Conservation (phyloP, 768 basidiomycete genomes). For the Termitomyces sp. region DNA sequence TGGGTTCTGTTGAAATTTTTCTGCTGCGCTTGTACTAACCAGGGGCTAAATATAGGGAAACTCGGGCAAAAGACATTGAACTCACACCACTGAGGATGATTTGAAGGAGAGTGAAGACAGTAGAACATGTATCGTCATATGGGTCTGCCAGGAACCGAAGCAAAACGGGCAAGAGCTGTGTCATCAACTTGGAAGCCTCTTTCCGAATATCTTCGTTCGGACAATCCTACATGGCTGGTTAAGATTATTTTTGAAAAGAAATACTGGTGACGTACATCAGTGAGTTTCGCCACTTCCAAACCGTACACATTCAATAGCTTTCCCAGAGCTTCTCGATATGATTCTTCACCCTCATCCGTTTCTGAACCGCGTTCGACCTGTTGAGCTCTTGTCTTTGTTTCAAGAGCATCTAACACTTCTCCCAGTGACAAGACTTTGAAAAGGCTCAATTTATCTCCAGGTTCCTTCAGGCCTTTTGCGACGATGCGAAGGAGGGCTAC, state of each 20-base stretch:
- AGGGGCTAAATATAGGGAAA: neutral
- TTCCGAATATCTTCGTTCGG: constrained; percentile 55
- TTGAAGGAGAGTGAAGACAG: constrained; percentile 80
- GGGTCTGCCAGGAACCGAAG: constrained; percentile 88
- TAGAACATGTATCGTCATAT: constrained; percentile 85
- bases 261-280: constrained; percentile 59
- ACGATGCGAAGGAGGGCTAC: constrained; percentile 80
- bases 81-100: constrained; percentile 72
- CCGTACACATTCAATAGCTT: constrained; percentile 81
- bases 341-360: constrained; percentile 85
- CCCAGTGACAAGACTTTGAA: constrained; percentile 87
- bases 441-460: constrained; percentile 84
- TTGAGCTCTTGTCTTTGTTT: constrained; percentile 69
- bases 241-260: neutral
- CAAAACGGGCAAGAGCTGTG: constrained; percentile 74
- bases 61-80: constrained; percentile 14
- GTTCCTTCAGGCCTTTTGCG: constrained; percentile 92
- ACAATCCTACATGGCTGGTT: constrained; percentile 46
- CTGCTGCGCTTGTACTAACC: constrained; percentile 76
- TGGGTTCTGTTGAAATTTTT: constrained; percentile 57
- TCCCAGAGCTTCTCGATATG: constrained; percentile 86
- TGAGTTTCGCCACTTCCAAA: constrained; percentile 76
- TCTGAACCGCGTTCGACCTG: constrained; percentile 65
- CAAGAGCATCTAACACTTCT: constrained; percentile 77
- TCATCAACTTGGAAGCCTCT: constrained; percentile 64